Evolutionary conservation across 225 moss, liverwort and hornwort genomes (phyloP), one percentile per base, ranked within the genome.

Genomic region (Bryum argenteum): DNA sequence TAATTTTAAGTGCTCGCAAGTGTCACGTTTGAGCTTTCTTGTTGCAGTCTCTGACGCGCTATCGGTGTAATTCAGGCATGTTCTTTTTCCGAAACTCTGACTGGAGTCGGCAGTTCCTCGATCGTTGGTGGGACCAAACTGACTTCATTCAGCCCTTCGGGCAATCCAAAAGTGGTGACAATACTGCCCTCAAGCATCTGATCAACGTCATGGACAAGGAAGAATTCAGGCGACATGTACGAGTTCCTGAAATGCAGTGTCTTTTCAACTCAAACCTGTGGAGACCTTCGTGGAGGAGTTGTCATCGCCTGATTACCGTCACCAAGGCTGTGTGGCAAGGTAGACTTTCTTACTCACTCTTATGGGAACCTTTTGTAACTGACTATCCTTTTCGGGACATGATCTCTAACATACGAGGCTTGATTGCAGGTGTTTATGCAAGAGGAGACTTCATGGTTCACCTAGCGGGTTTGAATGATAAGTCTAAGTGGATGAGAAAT

Each of bases 361-460:
- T 39, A 8, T 16, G 71, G 12, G 43, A 56, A 51, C 9, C 21
- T 14, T 77, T 22, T 58, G 37, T 26, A 65, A 42, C 44, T 22
- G 7, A 39, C 40, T 28, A 41, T 13, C 59, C 12, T 54, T 33
- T 67, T 37, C 54, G 22, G 50, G 12, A 21, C 50, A 18, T 16
- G 55, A 11, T 33, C 70, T 83, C 26, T 48, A 74, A 52, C 2
- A 18, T 28, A 9, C 22, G 44, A 24, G 61, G 58, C 70, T 58
- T 55, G 33, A 54, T 58, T 77, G 78, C 86, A 98, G 97, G 97
- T 77, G 97, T 98, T 17, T 94, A 98, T 80, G 91, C 97, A 22
- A 88, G 76, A 58, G 94, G 97, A 75, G 97, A 98, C 67, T 98
- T 98, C 63, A 98, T 98, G 97, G 92, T 98, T 51, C 97, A 98